Conservation (phyloP, 805 yeast species). For the Lipomyces mesembrius region DNA sequence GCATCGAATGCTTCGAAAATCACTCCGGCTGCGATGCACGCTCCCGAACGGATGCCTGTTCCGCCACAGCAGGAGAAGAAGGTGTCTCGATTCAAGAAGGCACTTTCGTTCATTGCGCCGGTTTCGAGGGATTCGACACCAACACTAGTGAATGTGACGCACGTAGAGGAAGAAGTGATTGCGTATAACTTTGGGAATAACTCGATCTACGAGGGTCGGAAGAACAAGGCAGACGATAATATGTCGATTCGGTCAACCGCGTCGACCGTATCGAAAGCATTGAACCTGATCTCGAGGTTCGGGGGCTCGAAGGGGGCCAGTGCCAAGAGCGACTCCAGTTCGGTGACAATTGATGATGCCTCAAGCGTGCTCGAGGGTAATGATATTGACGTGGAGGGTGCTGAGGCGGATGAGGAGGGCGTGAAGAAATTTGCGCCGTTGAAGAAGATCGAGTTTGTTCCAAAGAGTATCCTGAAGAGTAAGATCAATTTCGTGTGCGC, state of each 20-base stretch:
- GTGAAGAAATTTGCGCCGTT: constrained; percentile 10
- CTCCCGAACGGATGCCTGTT: not conserved
- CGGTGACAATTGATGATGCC: not conserved
- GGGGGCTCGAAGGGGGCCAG: constrained; percentile 12
- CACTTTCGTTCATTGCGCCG: constrained; percentile 25
- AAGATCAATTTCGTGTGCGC: not conserved
- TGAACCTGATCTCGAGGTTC: constrained; percentile 13
- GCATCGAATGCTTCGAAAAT: not conserved
- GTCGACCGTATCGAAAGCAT: constrained; percentile 31
- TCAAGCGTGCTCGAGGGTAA: constrained; percentile 7
- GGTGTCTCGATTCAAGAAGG: constrained; percentile 22
- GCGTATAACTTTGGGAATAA: constrained; percentile 21
- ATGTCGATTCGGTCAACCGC: constrained; percentile 29
- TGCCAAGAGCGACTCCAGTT: constrained; percentile 6
- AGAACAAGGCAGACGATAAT: constrained; percentile 19
- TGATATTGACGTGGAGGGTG: constrained; percentile 2
- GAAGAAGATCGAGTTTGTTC: constrained; percentile 12
- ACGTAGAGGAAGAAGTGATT: constrained; percentile 11
- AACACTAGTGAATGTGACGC: not conserved
- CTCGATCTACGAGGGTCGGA: constrained; percentile 10
- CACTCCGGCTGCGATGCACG: not conserved
- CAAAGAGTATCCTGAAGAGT: constrained; percentile 30
- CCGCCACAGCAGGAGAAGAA: not conserved
- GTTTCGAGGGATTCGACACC: not conserved
- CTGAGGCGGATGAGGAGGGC: constrained; percentile 7